Percentiles rank a stretch among this genome's conserved stretches.
Evolutionary conservation across 129 eudicot species (phyloP).

Genomic region (Helichrysum umbraculigerum): DNA sequence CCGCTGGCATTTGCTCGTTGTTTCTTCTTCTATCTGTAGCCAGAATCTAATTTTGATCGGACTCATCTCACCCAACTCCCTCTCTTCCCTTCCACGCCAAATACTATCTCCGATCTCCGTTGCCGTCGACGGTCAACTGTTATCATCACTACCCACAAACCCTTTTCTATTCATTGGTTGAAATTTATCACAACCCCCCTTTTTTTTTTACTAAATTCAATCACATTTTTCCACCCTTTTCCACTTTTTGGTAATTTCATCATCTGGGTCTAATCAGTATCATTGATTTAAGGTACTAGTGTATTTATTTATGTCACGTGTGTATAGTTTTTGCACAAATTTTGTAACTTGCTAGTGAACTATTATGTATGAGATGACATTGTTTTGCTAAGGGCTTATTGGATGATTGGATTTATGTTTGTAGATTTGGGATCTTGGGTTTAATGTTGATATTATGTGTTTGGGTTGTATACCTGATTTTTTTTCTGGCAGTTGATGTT

Average conservation of each 20-base stretch:
- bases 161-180: constrained; percentile 10
- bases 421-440: constrained; percentile 24
- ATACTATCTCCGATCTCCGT: constrained; percentile 26
- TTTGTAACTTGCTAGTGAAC: background rate
- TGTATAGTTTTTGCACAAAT: background rate
- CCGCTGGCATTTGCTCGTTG: constrained; percentile 29
- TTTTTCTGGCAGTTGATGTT: background rate
- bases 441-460: constrained; percentile 4
- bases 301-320: background rate
- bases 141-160: constrained; percentile 18
- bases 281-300: constrained; percentile 23
- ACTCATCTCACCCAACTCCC: constrained; percentile 13
- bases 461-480: constrained; percentile 11
- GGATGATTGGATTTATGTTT: constrained; percentile 23
- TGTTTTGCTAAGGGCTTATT: background rate
- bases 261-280: constrained; percentile 13
- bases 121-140: constrained; percentile 12
- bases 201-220: constrained; percentile 9
- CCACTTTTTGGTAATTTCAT: constrained; percentile 12
- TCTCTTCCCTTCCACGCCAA: constrained; percentile 25
- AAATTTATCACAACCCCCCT: constrained; percentile 11
- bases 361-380: constrained; percentile 1
- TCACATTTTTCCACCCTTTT: constrained; percentile 22
- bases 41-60: constrained; percentile 32
- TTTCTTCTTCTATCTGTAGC: constrained; percentile 14